Conservation (phyloP, 1,139 yeast species). For the Protomyces gravidus region DNA sequence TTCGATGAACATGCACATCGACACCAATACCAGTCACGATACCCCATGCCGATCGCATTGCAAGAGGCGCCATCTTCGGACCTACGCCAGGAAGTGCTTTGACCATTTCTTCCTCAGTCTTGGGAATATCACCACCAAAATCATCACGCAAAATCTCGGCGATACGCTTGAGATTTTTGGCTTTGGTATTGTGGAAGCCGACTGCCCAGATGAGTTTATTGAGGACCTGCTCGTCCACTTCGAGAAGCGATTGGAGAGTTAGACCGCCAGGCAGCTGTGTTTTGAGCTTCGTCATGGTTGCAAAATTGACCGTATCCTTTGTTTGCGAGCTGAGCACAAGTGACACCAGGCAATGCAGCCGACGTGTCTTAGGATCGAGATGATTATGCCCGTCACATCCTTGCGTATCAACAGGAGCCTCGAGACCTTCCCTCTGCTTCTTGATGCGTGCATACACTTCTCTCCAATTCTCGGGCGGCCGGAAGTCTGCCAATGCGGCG, state of each 20-base stretch:
- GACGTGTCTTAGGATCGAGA: slow-evolving; percentile 40
- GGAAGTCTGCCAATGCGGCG: slow-evolving; percentile 1
- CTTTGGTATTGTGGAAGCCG: slow-evolving; percentile 81
- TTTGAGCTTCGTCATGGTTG: slow-evolving; percentile 64
- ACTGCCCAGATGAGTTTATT: slow-evolving; percentile 70
- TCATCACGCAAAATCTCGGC: slow-evolving; percentile 52
- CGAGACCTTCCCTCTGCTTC: slow-evolving; percentile 51
- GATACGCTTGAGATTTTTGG: slow-evolving; percentile 62
- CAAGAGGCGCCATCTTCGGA: slow-evolving; percentile 85
- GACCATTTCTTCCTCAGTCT: slow-evolving; percentile 57
- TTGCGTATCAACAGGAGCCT: slow-evolving; percentile 82
- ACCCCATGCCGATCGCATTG: slow-evolving; percentile 78
- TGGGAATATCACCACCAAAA: slow-evolving; percentile 58
- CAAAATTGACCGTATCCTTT: slow-evolving; percentile 76
- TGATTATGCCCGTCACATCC: slow-evolving; percentile 71
- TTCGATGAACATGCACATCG: slow-evolving; percentile 83
- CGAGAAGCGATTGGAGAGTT: slow-evolving; percentile 44
- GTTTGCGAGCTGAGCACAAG: slow-evolving; percentile 70
- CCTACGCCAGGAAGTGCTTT: slow-evolving; percentile 82
- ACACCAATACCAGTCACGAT: slow-evolving; percentile 79
- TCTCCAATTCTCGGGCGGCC: slow-evolving; percentile 19
- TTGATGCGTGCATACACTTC: slow-evolving; percentile 30
- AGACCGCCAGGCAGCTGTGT: slow-evolving; percentile 42
- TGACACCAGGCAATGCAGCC: slow-evolving; percentile 29
- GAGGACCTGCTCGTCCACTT: slow-evolving; percentile 53